These are phyloP conservation scores for Paramyrothecium roridum DNA, from an alignment of 2,329 filamentous ascomycete genomes.

Conservation along the genomic window DNA sequence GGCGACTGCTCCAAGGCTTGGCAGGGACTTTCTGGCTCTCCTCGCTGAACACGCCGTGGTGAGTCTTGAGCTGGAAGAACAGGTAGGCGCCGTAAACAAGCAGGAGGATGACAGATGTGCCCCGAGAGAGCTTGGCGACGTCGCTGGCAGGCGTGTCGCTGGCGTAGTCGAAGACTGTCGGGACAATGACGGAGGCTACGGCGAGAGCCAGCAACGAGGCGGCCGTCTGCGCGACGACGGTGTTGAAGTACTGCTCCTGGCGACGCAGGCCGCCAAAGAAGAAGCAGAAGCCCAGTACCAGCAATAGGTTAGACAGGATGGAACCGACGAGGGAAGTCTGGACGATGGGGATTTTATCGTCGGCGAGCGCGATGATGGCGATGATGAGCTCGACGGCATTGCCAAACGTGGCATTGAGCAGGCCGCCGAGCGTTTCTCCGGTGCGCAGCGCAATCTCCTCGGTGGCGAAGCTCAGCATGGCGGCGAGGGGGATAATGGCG, in stretches of 20 bases:
- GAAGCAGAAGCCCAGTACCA: conserved; percentile 90
- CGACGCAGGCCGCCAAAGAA: conserved; percentile 81
- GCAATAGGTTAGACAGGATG: conserved; percentile 85
- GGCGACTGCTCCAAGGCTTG: conserved; percentile 38
- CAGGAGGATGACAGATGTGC: conserved; percentile 76
- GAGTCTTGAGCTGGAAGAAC: conserved; percentile 87
- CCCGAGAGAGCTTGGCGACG: conserved; percentile 65
- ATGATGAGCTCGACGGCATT: conserved; percentile 91
- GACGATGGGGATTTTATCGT: conserved; percentile 77
- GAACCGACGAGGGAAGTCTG: conserved; percentile 90
- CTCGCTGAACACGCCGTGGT: conserved; percentile 74
- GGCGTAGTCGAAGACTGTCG: conserved; percentile 73
- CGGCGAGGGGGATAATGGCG: conserved; percentile 86
- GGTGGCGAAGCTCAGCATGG: conserved; percentile 81
- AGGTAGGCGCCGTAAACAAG: conserved; percentile 82
- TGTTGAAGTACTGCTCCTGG: conserved; percentile 84
- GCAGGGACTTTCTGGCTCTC: conserved; percentile 74
- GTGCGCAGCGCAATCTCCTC: conserved; percentile 82
- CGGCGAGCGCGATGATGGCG: conserved; percentile 74
- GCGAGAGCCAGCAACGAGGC: conserved; percentile 76
- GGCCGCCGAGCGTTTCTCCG: conserved; percentile 81
- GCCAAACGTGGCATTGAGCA: conserved; percentile 90
- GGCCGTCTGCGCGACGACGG: conserved; percentile 86
- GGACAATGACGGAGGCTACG: conserved; percentile 81
- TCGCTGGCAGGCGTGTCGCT: conserved; percentile 38